Conservation (phyloP, 2,329 filamentous ascomycete genomes). For the Pyrenophora tritici-repentis region DNA sequence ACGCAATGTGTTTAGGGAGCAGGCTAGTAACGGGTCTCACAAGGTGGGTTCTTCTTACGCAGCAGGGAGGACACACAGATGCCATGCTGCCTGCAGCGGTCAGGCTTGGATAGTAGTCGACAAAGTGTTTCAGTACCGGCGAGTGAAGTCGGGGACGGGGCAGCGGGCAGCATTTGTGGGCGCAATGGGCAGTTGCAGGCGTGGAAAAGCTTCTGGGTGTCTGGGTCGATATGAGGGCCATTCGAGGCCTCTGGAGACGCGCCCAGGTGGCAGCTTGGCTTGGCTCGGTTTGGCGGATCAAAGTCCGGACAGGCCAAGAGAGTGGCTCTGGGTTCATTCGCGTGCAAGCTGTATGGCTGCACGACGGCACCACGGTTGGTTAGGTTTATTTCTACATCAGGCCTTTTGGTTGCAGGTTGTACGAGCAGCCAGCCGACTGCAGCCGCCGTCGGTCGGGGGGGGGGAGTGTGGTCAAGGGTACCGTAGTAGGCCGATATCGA, state of each 20-base stretch:
- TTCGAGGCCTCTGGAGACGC: slow-evolving; percentile 28
- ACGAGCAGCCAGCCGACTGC: slow-evolving; percentile 26
- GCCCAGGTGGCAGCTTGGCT: slow-evolving; percentile 22
- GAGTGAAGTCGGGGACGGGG: slow-evolving; percentile 8
- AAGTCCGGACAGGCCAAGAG: slow-evolving; percentile 20
- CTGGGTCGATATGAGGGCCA: slow-evolving; percentile 14
- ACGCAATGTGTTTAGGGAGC: slow-evolving; percentile 4
- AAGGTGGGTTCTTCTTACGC: slow-evolving; percentile 29
- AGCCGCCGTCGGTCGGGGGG: no score
- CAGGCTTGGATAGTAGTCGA: slow-evolving; percentile 24
- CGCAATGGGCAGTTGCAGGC: slow-evolving; percentile 17
- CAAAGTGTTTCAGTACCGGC: background rate
- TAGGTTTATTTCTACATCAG: no score
- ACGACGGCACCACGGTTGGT: no score
- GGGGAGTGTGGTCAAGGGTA: no score
- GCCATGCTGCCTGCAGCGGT: slow-evolving; percentile 10
- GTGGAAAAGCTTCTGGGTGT: slow-evolving; percentile 12
- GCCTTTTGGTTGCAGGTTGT: no score
- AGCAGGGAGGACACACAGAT: slow-evolving; percentile 16
- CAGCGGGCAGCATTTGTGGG: slow-evolving; percentile 10
- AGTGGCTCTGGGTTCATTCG: no score
- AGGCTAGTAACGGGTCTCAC: slow-evolving; percentile 10
- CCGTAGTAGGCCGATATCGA: no score
- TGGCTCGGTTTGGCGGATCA: slow-evolving; percentile 22
- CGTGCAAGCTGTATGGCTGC: slow-evolving; percentile 16